Conservation (phyloP, 768 basidiomycete species). For the Amanita pseudoporphyria region DNA sequence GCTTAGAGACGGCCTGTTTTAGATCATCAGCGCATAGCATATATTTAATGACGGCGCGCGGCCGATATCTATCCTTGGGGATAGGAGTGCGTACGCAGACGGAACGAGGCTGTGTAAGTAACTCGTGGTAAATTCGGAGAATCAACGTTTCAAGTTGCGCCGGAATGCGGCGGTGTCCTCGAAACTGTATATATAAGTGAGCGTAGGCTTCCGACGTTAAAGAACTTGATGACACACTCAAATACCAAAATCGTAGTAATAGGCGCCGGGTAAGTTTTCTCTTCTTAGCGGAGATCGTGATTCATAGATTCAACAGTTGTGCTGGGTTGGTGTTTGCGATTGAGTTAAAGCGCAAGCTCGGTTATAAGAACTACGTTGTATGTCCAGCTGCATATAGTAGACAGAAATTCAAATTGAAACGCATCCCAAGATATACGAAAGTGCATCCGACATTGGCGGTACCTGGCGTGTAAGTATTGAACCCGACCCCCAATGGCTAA, state of each 20-base stretch:
- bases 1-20: no score
- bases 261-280: conserved; percentile 6
- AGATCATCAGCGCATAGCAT: no score
- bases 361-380: conserved; percentile 21
- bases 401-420: background rate
- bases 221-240: background rate
- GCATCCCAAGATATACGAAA: conserved; percentile 22
- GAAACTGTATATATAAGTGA: background rate
- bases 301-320: conserved; percentile 7
- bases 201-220: background rate
- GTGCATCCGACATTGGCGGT: conserved; percentile 18
- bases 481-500: no score
- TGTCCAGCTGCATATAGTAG: background rate
- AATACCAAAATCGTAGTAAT: conserved; percentile 5
- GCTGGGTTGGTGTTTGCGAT: conserved; percentile 21
- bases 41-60: no score
- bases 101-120: no score
- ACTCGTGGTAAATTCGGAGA: no score
- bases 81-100: no score
- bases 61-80: no score
- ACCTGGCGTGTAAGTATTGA: conserved; percentile 20
- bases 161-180: no score
- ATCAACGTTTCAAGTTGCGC: no score
- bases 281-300: background rate
- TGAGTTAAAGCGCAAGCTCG: conserved; percentile 19